Evolutionary conservation across 2,329 filamentous ascomycete species (phyloP).

Genomic region (Zarea fungicola): DNA sequence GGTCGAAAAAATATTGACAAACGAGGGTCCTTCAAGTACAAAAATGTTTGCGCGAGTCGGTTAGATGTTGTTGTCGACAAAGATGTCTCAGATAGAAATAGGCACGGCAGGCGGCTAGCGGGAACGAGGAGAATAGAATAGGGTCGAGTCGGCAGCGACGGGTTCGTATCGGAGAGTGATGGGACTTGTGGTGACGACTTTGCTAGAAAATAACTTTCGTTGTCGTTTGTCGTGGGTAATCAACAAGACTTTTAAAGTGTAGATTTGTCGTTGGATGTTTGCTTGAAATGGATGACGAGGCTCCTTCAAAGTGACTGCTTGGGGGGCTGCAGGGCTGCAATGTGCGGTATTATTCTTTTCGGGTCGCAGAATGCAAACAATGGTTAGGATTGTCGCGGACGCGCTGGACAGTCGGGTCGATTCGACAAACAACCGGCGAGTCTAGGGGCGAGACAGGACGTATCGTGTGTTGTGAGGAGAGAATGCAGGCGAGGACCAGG

Average conservation of each 20-base stretch:
- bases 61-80: conserved; percentile 7
- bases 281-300: too few species aligned
- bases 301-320: too few species aligned
- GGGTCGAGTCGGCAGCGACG: too few species aligned
- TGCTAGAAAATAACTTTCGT: neutral
- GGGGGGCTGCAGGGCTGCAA: neutral
- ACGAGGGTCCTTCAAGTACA: neutral
- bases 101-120: neutral
- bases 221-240: too few species aligned
- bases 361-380: conserved; percentile 1
- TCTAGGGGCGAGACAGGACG: neutral
- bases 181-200: too few species aligned
- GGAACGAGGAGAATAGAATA: neutral
- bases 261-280: too few species aligned
- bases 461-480: neutral
- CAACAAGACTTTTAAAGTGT: too few species aligned
- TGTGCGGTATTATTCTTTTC: conserved; percentile 4
- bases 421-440: neutral
- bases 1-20: neutral
- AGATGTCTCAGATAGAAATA: conserved; percentile 12
- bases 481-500: neutral
- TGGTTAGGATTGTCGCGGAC: neutral
- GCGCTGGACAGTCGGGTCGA: neutral
- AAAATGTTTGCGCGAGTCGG: conserved; percentile 4
- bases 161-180: neutral